Conservation (phyloP, 352 stramenopile species). For the Pythium aristosporum region DNA sequence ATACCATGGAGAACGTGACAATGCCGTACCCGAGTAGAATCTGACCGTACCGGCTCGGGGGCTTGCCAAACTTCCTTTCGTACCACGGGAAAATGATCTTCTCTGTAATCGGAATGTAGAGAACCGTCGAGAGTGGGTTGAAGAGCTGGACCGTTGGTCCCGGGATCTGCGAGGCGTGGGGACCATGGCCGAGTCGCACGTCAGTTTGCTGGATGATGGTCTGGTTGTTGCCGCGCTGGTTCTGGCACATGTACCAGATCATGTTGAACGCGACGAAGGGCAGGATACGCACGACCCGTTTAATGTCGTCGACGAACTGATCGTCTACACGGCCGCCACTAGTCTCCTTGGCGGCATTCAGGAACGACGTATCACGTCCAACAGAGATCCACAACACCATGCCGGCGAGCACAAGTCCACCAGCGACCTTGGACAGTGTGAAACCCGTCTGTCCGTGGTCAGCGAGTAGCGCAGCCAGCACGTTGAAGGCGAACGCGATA, state of each 20-base stretch:
- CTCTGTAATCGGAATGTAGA: constrained; percentile 42
- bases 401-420: constrained; percentile 27
- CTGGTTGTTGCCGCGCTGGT: constrained; percentile 72
- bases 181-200: constrained; percentile 26
- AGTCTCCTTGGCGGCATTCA: constrained; percentile 42
- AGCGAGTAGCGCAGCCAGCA: constrained; percentile 24
- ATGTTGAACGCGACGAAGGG: constrained; percentile 61
- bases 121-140: constrained; percentile 41
- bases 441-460: constrained; percentile 20
- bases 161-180: constrained; percentile 42
- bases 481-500: constrained; percentile 25
- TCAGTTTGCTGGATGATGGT: constrained; percentile 70
- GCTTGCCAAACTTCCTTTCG: constrained; percentile 37
- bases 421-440: constrained; percentile 13
- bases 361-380: constrained; percentile 45
- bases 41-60: constrained; percentile 33
- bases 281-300: constrained; percentile 51
- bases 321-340: constrained; percentile 42
- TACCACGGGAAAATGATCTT: constrained; percentile 44
- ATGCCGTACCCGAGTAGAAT: constrained; percentile 23
- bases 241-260: constrained; percentile 61
- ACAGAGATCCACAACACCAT: constrained; percentile 48
- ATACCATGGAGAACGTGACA: constrained; percentile 26
- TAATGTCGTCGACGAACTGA: constrained; percentile 44
- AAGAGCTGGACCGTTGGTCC: constrained; percentile 50